These are phyloP conservation scores for Fonsecaea erecta DNA, from an alignment of 2,329 filamentous ascomycete genomes.

Conservation along the genomic window DNA sequence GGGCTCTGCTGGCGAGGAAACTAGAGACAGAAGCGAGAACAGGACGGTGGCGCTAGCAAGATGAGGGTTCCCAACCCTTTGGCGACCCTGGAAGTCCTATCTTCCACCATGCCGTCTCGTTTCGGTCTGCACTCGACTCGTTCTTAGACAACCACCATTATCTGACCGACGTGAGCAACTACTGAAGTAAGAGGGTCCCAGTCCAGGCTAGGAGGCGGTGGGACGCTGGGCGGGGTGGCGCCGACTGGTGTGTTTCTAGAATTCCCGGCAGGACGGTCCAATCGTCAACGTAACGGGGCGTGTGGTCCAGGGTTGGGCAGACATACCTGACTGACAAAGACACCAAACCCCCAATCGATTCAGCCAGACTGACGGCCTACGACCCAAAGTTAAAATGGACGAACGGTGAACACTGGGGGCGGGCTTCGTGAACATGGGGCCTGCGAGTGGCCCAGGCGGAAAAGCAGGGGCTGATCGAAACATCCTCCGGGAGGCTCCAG, in stretches of 20 bases:
- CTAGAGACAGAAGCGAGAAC: slow-evolving; percentile 19
- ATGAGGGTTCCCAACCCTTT: not conserved
- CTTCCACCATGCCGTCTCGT: not conserved
- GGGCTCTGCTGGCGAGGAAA: slow-evolving; percentile 20
- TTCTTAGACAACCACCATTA: not conserved
- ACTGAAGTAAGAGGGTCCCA: not conserved
- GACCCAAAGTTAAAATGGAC: slow-evolving; percentile 6
- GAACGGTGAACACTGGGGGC: not conserved
- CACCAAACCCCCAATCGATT: not conserved
- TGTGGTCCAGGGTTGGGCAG: slow-evolving; percentile 7
- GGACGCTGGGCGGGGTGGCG: slow-evolving; percentile 7
- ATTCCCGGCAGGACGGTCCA: slow-evolving; percentile 17
- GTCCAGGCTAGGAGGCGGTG: slow-evolving; percentile 5
- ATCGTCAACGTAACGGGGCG: slow-evolving; percentile 8
- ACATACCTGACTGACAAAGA: slow-evolving; percentile 2
- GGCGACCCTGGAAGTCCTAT: not conserved
- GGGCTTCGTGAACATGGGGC: not conserved
- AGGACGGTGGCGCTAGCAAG: slow-evolving; percentile 2
- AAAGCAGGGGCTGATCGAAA: not conserved
- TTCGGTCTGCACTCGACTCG: slow-evolving; percentile 1
- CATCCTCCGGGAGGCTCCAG: not conserved
- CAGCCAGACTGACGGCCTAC: not conserved
- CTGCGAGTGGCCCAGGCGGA: not conserved
- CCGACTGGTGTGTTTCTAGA: slow-evolving; percentile 13
- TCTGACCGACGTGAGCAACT: not conserved